Evolutionary conservation across 2,329 filamentous ascomycete genomes (phyloP).

Genomic region (Fusarium chlamydosporum): DNA sequence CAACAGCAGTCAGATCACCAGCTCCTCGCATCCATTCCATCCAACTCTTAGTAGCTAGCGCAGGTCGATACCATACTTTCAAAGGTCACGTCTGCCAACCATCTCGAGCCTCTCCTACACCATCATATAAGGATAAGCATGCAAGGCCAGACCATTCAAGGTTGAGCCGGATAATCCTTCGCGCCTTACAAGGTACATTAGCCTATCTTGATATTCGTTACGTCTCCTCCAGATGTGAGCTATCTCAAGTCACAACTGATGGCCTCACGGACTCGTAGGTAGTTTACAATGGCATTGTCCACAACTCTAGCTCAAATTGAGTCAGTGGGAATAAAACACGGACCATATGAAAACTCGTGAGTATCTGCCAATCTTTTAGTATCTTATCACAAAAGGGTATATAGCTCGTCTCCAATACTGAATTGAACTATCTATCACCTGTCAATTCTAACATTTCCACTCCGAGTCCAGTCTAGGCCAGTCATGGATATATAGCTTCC

Average conservation of each 20-base stretch:
- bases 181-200: conserved; percentile 23
- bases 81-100: conserved; percentile 25
- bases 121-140: conserved; percentile 20
- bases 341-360: conserved; percentile 3
- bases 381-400: conserved; percentile 14
- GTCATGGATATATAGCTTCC: conserved; percentile 36
- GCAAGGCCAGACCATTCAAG: conserved; percentile 19
- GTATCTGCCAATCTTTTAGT: conserved; percentile 7
- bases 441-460: conserved; percentile 25
- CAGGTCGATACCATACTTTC: not conserved
- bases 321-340: conserved; percentile 4
- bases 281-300: conserved; percentile 10
- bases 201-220: conserved; percentile 32
- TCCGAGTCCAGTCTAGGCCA: conserved; percentile 34
- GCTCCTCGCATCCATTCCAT: conserved; percentile 3
- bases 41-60: conserved; percentile 16
- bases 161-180: conserved; percentile 25
- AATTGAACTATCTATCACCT: conserved; percentile 22
- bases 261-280: not conserved
- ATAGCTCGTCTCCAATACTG: conserved; percentile 15
- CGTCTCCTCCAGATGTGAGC: conserved; percentile 8
- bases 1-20: conserved; percentile 27
- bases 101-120: conserved; percentile 28
- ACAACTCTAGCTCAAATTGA: not conserved
- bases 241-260: conserved; percentile 24